Evolutionary conservation across 352 stramenopile genomes (phyloP), one percentile per base, ranked within the genome.

Genomic region (Pythium grandisporangium): DNA sequence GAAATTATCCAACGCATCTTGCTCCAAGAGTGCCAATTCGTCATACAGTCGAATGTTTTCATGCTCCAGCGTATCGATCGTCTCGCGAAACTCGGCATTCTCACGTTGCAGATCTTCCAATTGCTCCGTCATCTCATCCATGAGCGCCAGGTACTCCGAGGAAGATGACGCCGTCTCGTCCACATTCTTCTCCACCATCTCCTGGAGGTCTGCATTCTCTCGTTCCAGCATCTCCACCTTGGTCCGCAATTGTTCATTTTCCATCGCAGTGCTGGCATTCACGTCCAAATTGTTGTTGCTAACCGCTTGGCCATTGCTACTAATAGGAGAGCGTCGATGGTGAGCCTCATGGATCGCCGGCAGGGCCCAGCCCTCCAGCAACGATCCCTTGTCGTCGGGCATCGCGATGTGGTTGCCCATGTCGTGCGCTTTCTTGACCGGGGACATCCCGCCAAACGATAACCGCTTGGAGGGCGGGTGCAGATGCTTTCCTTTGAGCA

Each of bases 361-460:
- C n/a, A n/a, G n/a, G n/a, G n/a, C n/a, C n/a, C n/a, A n/a, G n/a
- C n/a, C n/a, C n/a, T 38, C n/a, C 33, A 32, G 27, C 27, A 32
- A 14, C 27, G 14, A 14, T 32, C 27, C 27, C 27, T 32, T 32
- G 1, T 58, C 42, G 5, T 51, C 49, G 4, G 41, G 49, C 49
- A 57, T 51, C 13, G 43, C 49, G 23, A 57, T 30, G 7, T 47
- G 20, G 14, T 51, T 42, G 29, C 36, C 23, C 29, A 16, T 43
- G 23, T 37, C 42, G 27, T 32, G 49, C 10, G 42, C 36, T 30
- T 57, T 51, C 30, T 57, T 57, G 21, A 57, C 49, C 0, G 49
- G 49, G 14, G 49, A 57, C 13, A 57, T 51, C 7, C 42, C 49
- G 7, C 23, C 30, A 21, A 58, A 58, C 37, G 49, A 51, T 13